Base-by-base conservation (phyloP, 257 asterid genomes). In the Solanum virginianum region DNA sequence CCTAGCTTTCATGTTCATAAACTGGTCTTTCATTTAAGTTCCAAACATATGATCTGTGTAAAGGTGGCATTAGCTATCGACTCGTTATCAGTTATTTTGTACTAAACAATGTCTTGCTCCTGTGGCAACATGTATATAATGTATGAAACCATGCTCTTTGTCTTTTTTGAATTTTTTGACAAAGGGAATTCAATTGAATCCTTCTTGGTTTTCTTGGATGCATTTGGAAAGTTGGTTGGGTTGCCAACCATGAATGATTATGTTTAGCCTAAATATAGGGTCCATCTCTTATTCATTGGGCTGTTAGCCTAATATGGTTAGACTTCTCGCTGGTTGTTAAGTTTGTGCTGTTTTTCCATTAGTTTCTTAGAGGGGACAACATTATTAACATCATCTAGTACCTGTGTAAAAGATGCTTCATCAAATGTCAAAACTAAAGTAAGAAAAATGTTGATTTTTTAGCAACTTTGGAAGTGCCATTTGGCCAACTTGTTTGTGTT, bases 1-100 rank as follows among this genome's bases (percentile, higher is more conserved):
- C 92, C 85, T 96, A 59, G 98, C 99, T 55, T 94, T 96, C 91
- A 93, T 95, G 97, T 96, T 96, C 86, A 85, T 93, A 87, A 96
- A 95, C 92, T 95, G 98, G 99, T 96, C 98, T 86, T 96, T 96
- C 83, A 92, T 92, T 65, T 91, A 83, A 86, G 85, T 90, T 62
- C 80, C 86, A 82, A 68, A 53, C 75, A 80, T 71, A 55, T 32
- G 55, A 32, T 51, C 26, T 26, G 14, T 53, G 65, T 18, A 59
- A 62, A 56, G 11, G 16, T 53, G 45, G 82, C 45, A 22, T 66
- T 81, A 54, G 86, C 84, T 55, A 9, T 20, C 36, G 20, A 59
- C 85, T 88, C 71, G 79, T 56, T 29, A 80, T 85, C 84, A 88
- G 90, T 82, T n/a, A 57, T 70, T 70, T 70, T 70, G 80, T 70